phyloP scores from a whole-genome alignment of 129 eudicot genomes.

The Gnaphalium uliginosum region DNA sequence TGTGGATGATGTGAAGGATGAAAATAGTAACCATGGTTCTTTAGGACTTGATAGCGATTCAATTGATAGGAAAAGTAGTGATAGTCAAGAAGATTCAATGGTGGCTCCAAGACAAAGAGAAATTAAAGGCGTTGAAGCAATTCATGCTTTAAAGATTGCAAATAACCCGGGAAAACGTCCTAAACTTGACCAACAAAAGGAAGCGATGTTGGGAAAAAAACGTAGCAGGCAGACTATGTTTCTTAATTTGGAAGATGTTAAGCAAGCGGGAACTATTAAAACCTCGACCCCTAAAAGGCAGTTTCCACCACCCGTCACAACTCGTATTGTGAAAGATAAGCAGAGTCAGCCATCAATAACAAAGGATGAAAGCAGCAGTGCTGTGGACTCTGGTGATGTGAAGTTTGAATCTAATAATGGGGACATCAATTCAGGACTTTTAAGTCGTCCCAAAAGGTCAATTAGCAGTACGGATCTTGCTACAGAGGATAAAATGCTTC shows the following conservation, averaged over 20 bases:
- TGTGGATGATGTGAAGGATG: conserved; percentile 37
- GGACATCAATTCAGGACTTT: conserved; percentile 56
- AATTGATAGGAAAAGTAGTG: conserved; percentile 31
- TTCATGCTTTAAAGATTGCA: conserved; percentile 65
- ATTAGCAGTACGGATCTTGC: conserved; percentile 57
- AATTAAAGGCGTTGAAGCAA: conserved; percentile 75
- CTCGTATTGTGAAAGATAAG: conserved; percentile 71
- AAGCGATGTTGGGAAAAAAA: conserved; percentile 92
- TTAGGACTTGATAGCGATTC: conserved; percentile 33
- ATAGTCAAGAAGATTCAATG: conserved; percentile 55
- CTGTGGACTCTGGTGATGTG: conserved; percentile 62
- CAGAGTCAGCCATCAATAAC: conserved; percentile 43
- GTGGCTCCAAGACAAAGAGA: conserved; percentile 60
- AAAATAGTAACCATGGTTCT: conserved; percentile 24
- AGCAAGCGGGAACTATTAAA: conserved; percentile 76
- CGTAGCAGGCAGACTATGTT: conserved; percentile 94
- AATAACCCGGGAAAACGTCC: conserved; percentile 80
- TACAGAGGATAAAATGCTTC: conserved; percentile 46
- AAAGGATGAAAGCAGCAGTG: conserved; percentile 68
- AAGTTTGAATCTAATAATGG: conserved; percentile 60
- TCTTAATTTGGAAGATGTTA: conserved; percentile 88
- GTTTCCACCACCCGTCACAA: conserved; percentile 55
- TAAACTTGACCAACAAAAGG: conserved; percentile 85
- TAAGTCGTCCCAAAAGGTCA: conserved; percentile 64
- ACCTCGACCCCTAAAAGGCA: conserved; percentile 82